A percentile compares a stretch with the other conserved stretches of the same genome.
phyloP scores from a whole-genome alignment of 345 rosid genomes.

The Tarenaya hassleriana region DNA sequence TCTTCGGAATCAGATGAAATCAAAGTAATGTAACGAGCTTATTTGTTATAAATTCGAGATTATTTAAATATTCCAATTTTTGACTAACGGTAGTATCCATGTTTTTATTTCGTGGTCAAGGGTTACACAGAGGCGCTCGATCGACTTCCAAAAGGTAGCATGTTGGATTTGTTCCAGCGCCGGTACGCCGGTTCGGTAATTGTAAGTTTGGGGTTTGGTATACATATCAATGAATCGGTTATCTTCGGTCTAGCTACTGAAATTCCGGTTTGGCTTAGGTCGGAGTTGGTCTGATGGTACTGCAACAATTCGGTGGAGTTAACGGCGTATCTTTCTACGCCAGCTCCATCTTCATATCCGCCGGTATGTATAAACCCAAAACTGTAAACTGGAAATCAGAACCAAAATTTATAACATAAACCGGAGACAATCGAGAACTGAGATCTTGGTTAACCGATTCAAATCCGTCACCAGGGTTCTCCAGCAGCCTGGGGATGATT shows the following conservation, averaged over 20 bases:
- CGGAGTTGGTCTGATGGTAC: conserved; percentile 65
- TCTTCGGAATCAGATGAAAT: conserved; percentile 52
- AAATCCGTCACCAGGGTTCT: conserved; percentile 40
- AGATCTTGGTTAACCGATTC: neutral
- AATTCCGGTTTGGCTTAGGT: conserved; percentile 31
- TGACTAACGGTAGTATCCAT: neutral
- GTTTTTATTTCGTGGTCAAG: conserved; percentile 10
- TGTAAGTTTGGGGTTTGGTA: conserved; percentile 25
- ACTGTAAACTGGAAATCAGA: neutral
- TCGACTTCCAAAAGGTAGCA: conserved; percentile 26
- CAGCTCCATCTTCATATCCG: conserved; percentile 41
- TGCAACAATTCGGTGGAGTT: conserved; percentile 85
- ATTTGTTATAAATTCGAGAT: neutral
- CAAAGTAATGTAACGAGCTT: conserved; percentile 30
- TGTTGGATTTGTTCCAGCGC: conserved; percentile 29
- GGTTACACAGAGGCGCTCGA: conserved; percentile 35
- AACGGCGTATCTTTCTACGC: conserved; percentile 47
- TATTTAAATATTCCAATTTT: neutral
- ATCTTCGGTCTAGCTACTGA: neutral
- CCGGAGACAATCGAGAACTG: neutral
- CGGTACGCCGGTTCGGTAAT: conserved; percentile 31
- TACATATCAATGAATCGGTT: neutral
- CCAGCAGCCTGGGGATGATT: conserved; percentile 59
- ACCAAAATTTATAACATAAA: neutral
- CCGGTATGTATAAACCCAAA: conserved; percentile 32